Conservation (phyloP, 176 grass and related monocot genomes). For the Puya raimondii region DNA sequence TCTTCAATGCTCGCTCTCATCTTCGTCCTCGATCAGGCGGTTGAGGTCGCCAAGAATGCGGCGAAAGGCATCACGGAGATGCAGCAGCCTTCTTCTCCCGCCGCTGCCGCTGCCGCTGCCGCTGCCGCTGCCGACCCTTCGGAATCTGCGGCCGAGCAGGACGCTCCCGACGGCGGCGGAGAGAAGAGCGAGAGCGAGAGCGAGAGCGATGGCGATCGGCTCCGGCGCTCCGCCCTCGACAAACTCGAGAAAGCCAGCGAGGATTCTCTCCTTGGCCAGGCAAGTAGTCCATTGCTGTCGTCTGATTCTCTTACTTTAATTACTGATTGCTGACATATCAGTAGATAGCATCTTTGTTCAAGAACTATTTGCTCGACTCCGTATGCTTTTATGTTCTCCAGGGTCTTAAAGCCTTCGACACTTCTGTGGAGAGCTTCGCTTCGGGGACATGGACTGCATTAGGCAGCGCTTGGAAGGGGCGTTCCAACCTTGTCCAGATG, state of each 20-base stretch:
- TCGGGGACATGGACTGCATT: constrained; percentile 74
- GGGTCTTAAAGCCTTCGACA: constrained; percentile 85
- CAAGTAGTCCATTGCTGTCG: constrained; percentile 27
- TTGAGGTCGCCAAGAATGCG: constrained; percentile 81
- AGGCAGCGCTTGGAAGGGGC: constrained; percentile 72
- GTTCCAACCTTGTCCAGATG: constrained; percentile 67
- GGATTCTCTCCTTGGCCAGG: constrained; percentile 85
- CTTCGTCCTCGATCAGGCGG: constrained; percentile 37
- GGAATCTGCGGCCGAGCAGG: not conserved
- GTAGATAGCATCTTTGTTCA: no score
- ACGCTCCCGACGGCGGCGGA: constrained; percentile 7
- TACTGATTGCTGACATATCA: no score
- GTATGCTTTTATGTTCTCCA: constrained; percentile 23
- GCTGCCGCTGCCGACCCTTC: constrained; percentile 8
- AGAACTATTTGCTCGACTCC: not conserved
- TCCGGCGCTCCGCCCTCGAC: constrained; percentile 47
- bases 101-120: not conserved
- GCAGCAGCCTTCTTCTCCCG: constrained; percentile 4
- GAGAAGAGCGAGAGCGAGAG: constrained; percentile 24
- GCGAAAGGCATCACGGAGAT: constrained; percentile 40
- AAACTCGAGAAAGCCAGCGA: constrained; percentile 80
- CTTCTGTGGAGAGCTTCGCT: constrained; percentile 69
- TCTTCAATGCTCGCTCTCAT: not conserved
- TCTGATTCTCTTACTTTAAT: not conserved
- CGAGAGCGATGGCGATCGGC: constrained; percentile 18